Base-by-base conservation (phyloP, 495 filamentous ascomycete genomes). In the Durotheca rogersii region DNA sequence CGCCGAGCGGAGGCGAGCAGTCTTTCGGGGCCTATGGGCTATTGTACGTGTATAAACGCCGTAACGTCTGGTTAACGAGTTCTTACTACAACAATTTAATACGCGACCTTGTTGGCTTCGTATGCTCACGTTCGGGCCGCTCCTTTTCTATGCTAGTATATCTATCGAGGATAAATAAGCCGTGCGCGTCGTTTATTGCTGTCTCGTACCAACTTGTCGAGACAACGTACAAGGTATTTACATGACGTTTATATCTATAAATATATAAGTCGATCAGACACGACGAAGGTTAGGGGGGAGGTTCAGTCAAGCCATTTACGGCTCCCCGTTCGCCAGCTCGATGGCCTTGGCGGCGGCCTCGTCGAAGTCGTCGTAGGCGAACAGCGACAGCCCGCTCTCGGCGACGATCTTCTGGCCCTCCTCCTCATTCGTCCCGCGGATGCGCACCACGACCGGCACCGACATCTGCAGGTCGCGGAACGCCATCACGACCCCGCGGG, bases 371-470 rank as follows among this genome's bases (percentile, higher is more conserved):
- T 91, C 88, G 70, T 87, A 91, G 0, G 86, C 86, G 64, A 84
- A 81, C 43, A 94, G 67, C 23, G 78, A 77, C 51, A 91, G 70
- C 3, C 86, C 84, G 64, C 85, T 89, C 47, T 88, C 81, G 0
- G 79, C 77, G 62, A 92, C 90, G 72, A 95, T 81, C 64, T 78
- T 78, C 74, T 86, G 82, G 7, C 88, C 90, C 51, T 80, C 69
- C 58, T 79, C 78, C 67, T 95, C 89, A 54, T 89, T 91, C 35
- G 89, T 92, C 9, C 90, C 90, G 53, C 89, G 74, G 54, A 95
- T 73, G 54, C 90, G 78, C 37, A 95, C 90, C 31, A 95, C 87
- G 9, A 95, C 85, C 11, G 90, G 89, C 3, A 91, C 74, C 2
- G 67, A 67, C 65, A 88, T 80, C 1, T 79, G 67, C 61, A 93